A percentile compares a stretch with the other conserved stretches of the same genome.
Evolutionary conservation across 2,329 filamentous ascomycete genomes (phyloP).

Genomic region (Helicocarpus griseus): DNA sequence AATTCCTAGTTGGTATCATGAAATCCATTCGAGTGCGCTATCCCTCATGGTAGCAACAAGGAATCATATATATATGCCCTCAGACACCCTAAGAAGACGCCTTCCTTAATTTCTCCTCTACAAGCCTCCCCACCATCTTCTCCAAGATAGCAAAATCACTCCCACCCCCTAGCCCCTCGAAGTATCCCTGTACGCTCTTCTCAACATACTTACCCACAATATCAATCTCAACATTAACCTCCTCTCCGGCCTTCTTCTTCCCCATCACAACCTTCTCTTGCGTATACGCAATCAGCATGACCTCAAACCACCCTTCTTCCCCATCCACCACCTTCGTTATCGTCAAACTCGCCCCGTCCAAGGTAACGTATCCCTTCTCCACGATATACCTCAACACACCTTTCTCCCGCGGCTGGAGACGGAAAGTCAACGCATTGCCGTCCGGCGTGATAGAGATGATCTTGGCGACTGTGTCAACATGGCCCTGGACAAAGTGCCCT

Average conservation of each 20-base stretch:
- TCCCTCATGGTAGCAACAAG: too few species aligned
- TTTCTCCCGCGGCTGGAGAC: constrained; percentile 61
- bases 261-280: constrained; percentile 84
- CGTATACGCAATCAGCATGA: constrained; percentile 96
- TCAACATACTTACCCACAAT: constrained; percentile 58
- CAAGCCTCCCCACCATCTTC: constrained; percentile 63
- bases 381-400: constrained; percentile 77
- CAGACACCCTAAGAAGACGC: neutral
- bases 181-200: constrained; percentile 78
- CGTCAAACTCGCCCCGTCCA: constrained; percentile 91
- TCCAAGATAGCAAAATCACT: constrained; percentile 48
- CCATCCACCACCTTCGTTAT: constrained; percentile 76
- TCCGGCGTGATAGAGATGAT: constrained; percentile 66
- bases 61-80: too few species aligned
- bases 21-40: too few species aligned
- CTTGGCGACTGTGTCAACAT: constrained; percentile 81
- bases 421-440: constrained; percentile 81
- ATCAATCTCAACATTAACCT: constrained; percentile 88
- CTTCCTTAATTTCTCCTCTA: constrained; percentile 56
- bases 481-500: constrained; percentile 94
- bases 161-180: constrained; percentile 38
- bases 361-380: constrained; percentile 89
- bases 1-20: too few species aligned
- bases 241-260: constrained; percentile 65
- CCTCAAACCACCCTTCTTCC: constrained; percentile 76